Percentiles rank a stretch among this genome's conserved stretches.
Evolutionary conservation across 345 rosid species (phyloP).

Genomic region (Clausena lansium): DNA sequence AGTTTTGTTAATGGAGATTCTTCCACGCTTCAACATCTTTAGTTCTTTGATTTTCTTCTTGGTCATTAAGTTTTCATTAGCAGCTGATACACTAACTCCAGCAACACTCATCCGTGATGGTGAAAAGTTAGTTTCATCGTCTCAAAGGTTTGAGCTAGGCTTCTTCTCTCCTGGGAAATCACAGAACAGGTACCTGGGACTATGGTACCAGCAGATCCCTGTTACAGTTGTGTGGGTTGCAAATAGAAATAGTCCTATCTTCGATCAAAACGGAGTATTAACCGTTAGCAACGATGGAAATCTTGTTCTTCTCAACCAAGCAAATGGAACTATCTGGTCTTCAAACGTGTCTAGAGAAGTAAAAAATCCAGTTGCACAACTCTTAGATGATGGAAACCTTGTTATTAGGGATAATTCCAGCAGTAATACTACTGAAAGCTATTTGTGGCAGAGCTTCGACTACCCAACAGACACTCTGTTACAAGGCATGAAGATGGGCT

Average conservation of each 20-base stretch:
- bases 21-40: background rate
- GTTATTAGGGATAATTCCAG: conserved; percentile 24
- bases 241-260: conserved; percentile 33
- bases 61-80: background rate
- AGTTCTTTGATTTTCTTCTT: background rate
- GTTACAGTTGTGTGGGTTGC: conserved; percentile 44
- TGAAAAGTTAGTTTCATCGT: background rate
- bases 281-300: conserved; percentile 19
- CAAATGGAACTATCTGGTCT: conserved; percentile 27
- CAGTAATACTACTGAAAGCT: background rate
- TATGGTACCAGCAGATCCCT: conserved; percentile 40
- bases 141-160: conserved; percentile 25
- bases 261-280: conserved; percentile 19
- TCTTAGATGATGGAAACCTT: conserved; percentile 46
- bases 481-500: conserved; percentile 45
- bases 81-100: background rate
- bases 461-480: background rate
- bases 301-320: conserved; percentile 26
- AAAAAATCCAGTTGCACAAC: conserved; percentile 24
- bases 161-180: conserved; percentile 28
- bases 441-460: conserved; percentile 51
- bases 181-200: conserved; percentile 33
- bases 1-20: background rate
- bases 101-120: background rate
- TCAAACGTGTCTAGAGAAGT: conserved; percentile 15